These are phyloP conservation scores for Alisma plantagoaquatica DNA, from an alignment of 106 monocot species.

Conservation along the genomic window DNA sequence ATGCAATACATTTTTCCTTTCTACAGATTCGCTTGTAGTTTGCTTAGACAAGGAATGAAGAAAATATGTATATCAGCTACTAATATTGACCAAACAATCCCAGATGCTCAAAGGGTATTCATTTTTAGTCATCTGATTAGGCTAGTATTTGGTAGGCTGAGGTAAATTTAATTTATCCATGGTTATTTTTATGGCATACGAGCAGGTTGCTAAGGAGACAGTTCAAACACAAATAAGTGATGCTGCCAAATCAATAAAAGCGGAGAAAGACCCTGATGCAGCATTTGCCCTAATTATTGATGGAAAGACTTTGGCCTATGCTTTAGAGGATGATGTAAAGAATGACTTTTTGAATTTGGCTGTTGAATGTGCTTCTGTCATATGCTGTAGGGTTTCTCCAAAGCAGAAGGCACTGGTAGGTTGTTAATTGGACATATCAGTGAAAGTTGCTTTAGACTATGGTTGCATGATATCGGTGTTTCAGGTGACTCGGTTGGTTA, in stretches of 20 bases:
- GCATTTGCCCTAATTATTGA: conserved; percentile 86
- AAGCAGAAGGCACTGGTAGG: conserved; percentile 76
- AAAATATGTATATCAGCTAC: conserved; percentile 44
- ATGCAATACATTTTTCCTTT: background rate
- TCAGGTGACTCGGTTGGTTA: conserved; percentile 63
- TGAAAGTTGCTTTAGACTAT: background rate
- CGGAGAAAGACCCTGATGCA: conserved; percentile 80
- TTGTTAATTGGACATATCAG: background rate
- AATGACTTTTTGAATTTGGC: conserved; percentile 58
- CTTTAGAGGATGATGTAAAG: conserved; percentile 77
- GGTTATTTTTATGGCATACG: conserved; percentile 4
- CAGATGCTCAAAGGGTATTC: conserved; percentile 48
- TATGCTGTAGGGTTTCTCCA: conserved; percentile 71
- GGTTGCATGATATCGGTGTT: background rate
- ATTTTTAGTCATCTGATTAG: background rate
- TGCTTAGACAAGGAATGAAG: conserved; percentile 75
- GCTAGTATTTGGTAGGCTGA: background rate
- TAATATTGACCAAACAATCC: conserved; percentile 17
- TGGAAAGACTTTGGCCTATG: conserved; percentile 62
- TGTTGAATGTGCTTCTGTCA: conserved; percentile 70
- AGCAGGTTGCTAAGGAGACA: conserved; percentile 58
- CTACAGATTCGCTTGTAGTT: conserved; percentile 64
- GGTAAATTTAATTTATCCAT: background rate
- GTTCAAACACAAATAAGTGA: conserved; percentile 58
- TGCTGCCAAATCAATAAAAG: conserved; percentile 56